These are phyloP conservation scores for Talaromyces amestolkiae DNA, from an alignment of 2,329 filamentous ascomycete species.

Conservation along the genomic window DNA sequence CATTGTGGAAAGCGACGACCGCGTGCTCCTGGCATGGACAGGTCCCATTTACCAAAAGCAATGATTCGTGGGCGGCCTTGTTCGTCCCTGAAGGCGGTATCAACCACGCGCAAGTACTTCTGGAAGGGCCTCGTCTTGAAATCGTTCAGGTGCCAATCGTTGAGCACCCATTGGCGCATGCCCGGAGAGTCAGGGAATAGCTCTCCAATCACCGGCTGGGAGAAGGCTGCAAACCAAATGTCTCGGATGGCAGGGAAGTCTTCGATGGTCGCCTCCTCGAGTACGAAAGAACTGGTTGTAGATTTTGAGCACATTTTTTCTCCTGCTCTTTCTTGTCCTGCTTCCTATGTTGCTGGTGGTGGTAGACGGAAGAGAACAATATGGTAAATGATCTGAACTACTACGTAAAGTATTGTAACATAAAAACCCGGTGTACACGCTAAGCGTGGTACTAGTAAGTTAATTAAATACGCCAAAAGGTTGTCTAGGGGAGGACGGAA, in stretches of 20 bases:
- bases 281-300: slow-evolving; percentile 15
- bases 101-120: slow-evolving; percentile 30
- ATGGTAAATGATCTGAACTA: slow-evolving; percentile 3
- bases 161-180: slow-evolving; percentile 28
- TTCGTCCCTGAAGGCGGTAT: slow-evolving; percentile 21
- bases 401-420: slow-evolving; percentile 10
- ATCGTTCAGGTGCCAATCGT: slow-evolving; percentile 24
- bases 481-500: neutral
- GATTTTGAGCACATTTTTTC: slow-evolving; percentile 11
- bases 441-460: slow-evolving; percentile 11
- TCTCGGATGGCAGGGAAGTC: slow-evolving; percentile 27
- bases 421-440: slow-evolving; percentile 8
- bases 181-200: slow-evolving; percentile 31
- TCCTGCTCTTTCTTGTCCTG: neutral
- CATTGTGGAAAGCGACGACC: slow-evolving; percentile 31
- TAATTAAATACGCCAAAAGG: slow-evolving; percentile 11
- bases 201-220: slow-evolving; percentile 21
- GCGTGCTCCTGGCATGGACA: slow-evolving; percentile 25
- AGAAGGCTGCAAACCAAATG: slow-evolving; percentile 30
- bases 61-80: slow-evolving; percentile 21
- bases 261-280: slow-evolving; percentile 24
- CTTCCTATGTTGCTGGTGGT: slow-evolving; percentile 1
- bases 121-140: slow-evolving; percentile 27
- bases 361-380: slow-evolving; percentile 3
- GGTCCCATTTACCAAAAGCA: slow-evolving; percentile 34